Conservation (phyloP, 257 asterid genomes). For the Capsicum baccatum region DNA sequence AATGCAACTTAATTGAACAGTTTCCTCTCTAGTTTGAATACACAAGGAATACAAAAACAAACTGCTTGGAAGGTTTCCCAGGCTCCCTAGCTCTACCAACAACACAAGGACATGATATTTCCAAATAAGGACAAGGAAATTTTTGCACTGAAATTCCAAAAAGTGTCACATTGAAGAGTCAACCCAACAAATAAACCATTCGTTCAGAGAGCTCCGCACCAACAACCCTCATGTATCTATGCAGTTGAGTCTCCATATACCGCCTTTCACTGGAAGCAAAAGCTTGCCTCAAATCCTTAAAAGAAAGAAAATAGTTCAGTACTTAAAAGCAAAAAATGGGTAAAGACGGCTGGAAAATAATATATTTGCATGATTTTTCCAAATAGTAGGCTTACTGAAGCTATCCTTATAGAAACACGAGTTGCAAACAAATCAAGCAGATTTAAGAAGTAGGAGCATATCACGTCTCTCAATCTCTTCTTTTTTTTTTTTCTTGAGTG, state of each 20-base stretch:
- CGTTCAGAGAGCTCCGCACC: conserved; percentile 79
- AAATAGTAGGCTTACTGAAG: background rate
- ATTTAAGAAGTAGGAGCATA: conserved; percentile 7
- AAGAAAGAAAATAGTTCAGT: conserved; percentile 35
- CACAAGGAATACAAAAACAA: background rate
- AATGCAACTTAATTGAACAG: background rate
- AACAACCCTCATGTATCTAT: conserved; percentile 61
- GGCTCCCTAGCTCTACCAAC: conserved; percentile 7
- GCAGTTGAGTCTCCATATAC: conserved; percentile 61
- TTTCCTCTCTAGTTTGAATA: conserved; percentile 16
- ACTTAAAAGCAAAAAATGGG: conserved; percentile 12
- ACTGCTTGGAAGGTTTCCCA: background rate
- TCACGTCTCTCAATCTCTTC: background rate
- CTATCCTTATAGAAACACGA: background rate
- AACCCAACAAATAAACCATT: conserved; percentile 72
- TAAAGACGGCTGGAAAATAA: background rate
- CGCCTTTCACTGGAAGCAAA: conserved; percentile 61
- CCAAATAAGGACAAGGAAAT: background rate
- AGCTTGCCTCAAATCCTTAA: conserved; percentile 73
- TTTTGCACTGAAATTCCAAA: background rate
- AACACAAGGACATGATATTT: background rate
- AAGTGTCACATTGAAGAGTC: conserved; percentile 35
- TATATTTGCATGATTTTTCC: background rate
- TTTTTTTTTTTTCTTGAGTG: too few species aligned
- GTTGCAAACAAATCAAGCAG: background rate